A percentile compares a stretch with the other conserved stretches of the same genome.
Evolutionary conservation across 2,329 filamentous ascomycete species (phyloP).

Genomic region (Colletotrichum sp.): DNA sequence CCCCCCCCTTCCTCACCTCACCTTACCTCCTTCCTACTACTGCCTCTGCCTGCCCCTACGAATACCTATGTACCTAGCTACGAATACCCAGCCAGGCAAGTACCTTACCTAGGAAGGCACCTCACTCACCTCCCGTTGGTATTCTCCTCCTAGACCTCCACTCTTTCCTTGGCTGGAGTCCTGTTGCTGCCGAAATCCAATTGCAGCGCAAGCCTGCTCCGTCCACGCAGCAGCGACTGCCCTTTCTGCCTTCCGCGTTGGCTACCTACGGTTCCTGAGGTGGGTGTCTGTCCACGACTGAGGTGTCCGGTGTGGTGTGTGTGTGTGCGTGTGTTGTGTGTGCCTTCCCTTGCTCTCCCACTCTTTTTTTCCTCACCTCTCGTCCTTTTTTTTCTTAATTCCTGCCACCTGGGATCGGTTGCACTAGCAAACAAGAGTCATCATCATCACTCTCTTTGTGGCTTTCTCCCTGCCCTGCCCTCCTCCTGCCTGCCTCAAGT

Average conservation of each 20-base stretch:
- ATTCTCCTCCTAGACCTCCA: background rate
- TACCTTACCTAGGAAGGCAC: background rate
- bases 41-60: background rate
- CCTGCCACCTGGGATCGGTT: slow-evolving; percentile 8
- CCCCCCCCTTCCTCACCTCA: background rate
- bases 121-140: background rate
- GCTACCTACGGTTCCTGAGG: background rate
- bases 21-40: background rate
- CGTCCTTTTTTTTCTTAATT: background rate
- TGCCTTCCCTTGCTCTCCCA: background rate
- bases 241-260: background rate
- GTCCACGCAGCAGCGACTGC: background rate
- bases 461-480: slow-evolving; percentile 1
- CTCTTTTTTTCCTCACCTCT: background rate
- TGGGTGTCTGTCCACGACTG: background rate
- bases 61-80: background rate
- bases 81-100: background rate
- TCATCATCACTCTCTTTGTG: slow-evolving; percentile 20
- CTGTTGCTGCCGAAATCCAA: slow-evolving; percentile 7
- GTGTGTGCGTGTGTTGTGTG: background rate
- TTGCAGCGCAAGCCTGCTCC: background rate
- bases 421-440: slow-evolving; percentile 5
- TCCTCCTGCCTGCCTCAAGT: background rate
- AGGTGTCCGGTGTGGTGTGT: background rate
- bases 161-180: slow-evolving; percentile 15